Conservation (phyloP, 202 grass and related monocot species). For the Elaeis oleifera region DNA sequence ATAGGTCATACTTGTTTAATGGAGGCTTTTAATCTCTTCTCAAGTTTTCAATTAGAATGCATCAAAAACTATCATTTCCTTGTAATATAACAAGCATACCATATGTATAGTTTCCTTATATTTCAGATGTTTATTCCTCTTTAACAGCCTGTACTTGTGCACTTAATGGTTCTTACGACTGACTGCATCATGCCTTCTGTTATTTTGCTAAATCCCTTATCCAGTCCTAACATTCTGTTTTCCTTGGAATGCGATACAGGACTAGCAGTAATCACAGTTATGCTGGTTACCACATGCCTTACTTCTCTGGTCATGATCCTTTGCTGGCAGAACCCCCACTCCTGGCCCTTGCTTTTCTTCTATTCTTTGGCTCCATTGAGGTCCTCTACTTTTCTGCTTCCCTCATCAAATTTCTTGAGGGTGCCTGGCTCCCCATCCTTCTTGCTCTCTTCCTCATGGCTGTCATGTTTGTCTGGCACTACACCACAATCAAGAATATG, state of each 20-base stretch:
- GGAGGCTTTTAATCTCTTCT: no score
- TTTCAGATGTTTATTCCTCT: not conserved
- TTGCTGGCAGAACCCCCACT: slow-evolving; percentile 12
- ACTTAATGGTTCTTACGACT: no score
- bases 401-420: slow-evolving; percentile 19
- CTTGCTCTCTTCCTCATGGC: slow-evolving; percentile 10
- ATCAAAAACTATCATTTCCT: no score
- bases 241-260: slow-evolving; percentile 13
- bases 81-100: not conserved
- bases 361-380: slow-evolving; percentile 19
- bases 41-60: not conserved
- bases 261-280: slow-evolving; percentile 14
- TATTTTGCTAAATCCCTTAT: no score
- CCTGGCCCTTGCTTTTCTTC: slow-evolving; percentile 1
- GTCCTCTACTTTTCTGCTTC: slow-evolving; percentile 14
- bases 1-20: no score
- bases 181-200: no score
- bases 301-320: slow-evolving; percentile 15
- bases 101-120: no score
- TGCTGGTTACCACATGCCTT: slow-evolving; percentile 15
- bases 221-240: not conserved
- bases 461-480: slow-evolving; percentile 17
- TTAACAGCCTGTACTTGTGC: no score
- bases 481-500: slow-evolving; percentile 20
- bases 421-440: slow-evolving; percentile 12